A percentile compares a stretch with the other conserved stretches of the same genome.
phyloP scores from a whole-genome alignment of 306 rosid genomes.

The Cucumis melo region DNA sequence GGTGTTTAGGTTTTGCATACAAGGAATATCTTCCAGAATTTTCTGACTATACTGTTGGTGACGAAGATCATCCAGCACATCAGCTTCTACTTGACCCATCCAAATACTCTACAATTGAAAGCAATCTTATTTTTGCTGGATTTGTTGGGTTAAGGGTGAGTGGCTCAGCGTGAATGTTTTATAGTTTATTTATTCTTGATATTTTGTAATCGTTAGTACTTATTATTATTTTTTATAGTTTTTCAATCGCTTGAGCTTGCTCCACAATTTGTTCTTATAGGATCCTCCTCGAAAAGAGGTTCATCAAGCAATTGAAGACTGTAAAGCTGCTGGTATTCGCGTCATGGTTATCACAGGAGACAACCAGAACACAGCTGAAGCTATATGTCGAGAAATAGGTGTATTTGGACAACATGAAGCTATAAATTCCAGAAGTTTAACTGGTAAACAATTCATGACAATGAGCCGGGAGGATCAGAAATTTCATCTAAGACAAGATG shows the following conservation, averaged over 20 bases:
- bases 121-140: slow-evolving; percentile 69
- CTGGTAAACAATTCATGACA: slow-evolving; percentile 70
- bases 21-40: slow-evolving; percentile 52
- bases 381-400: slow-evolving; percentile 85
- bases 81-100: slow-evolving; percentile 72
- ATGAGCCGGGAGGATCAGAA: slow-evolving; percentile 42
- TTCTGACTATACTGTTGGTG: slow-evolving; percentile 38
- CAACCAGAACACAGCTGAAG: slow-evolving; percentile 89
- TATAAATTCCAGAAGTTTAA: slow-evolving; percentile 50
- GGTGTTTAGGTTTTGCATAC: slow-evolving; percentile 94
- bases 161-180: slow-evolving; percentile 9
- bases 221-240: not conserved
- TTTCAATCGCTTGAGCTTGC: slow-evolving; percentile 12
- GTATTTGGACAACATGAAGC: slow-evolving; percentile 58
- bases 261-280: slow-evolving; percentile 21
- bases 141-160: slow-evolving; percentile 85
- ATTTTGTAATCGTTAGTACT: not conserved
- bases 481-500: slow-evolving; percentile 41
- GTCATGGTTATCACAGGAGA: slow-evolving; percentile 94
- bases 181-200: not conserved
- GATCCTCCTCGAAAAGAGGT: slow-evolving; percentile 96
- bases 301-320: slow-evolving; percentile 69
- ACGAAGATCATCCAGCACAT: slow-evolving; percentile 87
- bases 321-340: slow-evolving; percentile 90
- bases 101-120: slow-evolving; percentile 71